A percentile compares a stretch with the other conserved stretches of the same genome.
phyloP scores from a whole-genome alignment of 1,284 basidiomycete species.

The Ceratobasidium sp. region DNA sequence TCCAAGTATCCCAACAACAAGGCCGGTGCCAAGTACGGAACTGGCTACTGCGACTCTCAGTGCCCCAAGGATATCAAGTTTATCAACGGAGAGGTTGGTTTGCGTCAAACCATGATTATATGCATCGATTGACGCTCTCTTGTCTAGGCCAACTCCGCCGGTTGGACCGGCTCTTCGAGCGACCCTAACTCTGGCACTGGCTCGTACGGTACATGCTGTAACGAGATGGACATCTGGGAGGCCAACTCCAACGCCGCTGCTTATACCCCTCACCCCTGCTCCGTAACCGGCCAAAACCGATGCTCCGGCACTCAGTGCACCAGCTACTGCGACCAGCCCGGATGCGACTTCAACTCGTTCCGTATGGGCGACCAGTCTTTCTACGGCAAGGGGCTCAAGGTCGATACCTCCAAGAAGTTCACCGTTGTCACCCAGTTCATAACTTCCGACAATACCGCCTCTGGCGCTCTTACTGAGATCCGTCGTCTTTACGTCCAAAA shows the following conservation, averaged over 20 bases:
- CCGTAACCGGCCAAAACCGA: constrained; percentile 29
- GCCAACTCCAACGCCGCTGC: constrained; percentile 66
- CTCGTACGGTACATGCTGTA: constrained; percentile 48
- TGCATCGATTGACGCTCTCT: constrained; percentile 41
- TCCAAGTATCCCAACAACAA: constrained; percentile 65
- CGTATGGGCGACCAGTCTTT: constrained; percentile 66
- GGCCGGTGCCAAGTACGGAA: constrained; percentile 45
- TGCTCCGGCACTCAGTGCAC: constrained; percentile 51
- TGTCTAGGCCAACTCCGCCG: constrained; percentile 46
- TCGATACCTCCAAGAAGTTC: constrained; percentile 65
- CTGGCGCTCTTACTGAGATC: constrained; percentile 65
- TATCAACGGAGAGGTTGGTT: constrained; percentile 47
- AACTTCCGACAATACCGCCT: constrained; percentile 62
- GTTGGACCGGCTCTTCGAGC: constrained; percentile 32
- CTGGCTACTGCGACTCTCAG: constrained; percentile 46
- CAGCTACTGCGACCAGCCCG: constrained; percentile 60
- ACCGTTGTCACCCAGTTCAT: constrained; percentile 72
- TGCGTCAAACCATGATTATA: too few species aligned
- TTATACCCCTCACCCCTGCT: constrained; percentile 59
- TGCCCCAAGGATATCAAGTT: constrained; percentile 46
- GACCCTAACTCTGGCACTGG: constrained; percentile 49
- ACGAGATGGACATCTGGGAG: constrained; percentile 52
- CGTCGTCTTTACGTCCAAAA: constrained; percentile 68
- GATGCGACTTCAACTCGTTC: constrained; percentile 71
- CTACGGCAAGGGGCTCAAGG: constrained; percentile 63